Percentiles rank a stretch among this genome's conserved stretches.
These are phyloP conservation scores for Parasarocladium wereldwijsianum DNA, from an alignment of 2,329 filamentous ascomycete species.

Conservation along the genomic window DNA sequence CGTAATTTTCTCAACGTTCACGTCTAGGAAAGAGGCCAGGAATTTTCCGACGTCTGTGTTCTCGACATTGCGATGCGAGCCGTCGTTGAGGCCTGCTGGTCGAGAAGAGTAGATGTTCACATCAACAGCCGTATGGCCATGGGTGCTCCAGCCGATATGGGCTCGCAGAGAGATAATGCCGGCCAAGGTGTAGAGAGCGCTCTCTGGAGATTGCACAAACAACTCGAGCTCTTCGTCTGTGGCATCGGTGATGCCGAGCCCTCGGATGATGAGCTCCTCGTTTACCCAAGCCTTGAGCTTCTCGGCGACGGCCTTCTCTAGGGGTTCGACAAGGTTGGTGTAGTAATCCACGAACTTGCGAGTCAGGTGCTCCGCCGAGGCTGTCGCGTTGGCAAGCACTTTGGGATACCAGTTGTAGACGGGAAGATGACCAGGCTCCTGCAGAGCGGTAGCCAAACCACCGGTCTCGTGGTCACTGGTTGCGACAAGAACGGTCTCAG, in stretches of 20 bases:
- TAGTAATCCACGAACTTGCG: slow-evolving; percentile 48
- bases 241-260: slow-evolving; percentile 65
- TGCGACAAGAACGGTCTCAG: slow-evolving; percentile 66
- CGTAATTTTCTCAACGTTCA: slow-evolving; percentile 69
- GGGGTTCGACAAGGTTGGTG: slow-evolving; percentile 16
- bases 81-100: slow-evolving; percentile 46
- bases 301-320: slow-evolving; percentile 10
- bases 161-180: slow-evolving; percentile 79
- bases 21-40: slow-evolving; percentile 59
- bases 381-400: slow-evolving; percentile 62
- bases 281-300: slow-evolving; percentile 50
- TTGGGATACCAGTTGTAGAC: slow-evolving; percentile 65
- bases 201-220: slow-evolving; percentile 43
- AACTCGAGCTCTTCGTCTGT: slow-evolving; percentile 53
- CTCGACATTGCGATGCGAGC: slow-evolving; percentile 74
- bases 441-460: slow-evolving; percentile 68
- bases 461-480: slow-evolving; percentile 97
- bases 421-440: slow-evolving; percentile 35
- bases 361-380: slow-evolving; percentile 59
- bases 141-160: slow-evolving; percentile 86
- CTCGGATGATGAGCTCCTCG: slow-evolving; percentile 48
- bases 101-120: slow-evolving; percentile 88
- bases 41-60: slow-evolving; percentile 88
- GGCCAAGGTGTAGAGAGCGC: slow-evolving; percentile 48
- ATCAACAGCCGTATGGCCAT: slow-evolving; percentile 86